Evolutionary conservation across 176 grass and related monocot genomes (phyloP), one percentile per base, ranked within the genome.

Genomic region (Musa beccarii): DNA sequence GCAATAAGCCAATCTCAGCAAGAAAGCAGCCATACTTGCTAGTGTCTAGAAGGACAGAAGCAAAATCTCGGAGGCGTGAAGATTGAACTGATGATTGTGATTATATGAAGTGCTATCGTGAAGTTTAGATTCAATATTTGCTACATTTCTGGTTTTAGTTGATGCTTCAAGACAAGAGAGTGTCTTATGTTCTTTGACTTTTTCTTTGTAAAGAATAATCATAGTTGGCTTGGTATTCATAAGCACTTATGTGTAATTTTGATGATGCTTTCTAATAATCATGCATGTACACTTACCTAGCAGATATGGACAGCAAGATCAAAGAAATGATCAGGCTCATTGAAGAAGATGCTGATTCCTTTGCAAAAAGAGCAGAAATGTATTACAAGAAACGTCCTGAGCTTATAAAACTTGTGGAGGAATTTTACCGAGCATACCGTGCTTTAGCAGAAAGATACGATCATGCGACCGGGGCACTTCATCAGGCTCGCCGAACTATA

Each of bases 251-350:
- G 34, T 4, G 34, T 34, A 34, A 34, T 34, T 3, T 6, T 43
- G 34, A 43, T 43, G 34, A 6, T 43, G 34, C 34, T 43, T 43
- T 43, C 34, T 43, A 43, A 43, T 43, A 43, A 43, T 43, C 34
- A 43, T 43, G 34, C 34, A 43, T 43, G 34, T 43, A 43, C 34
- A 6, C 34, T 43, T 43, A 43, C 34, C 34, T 62, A 61, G 9
- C 87, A 97, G 95, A 92, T 67, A 99, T 86, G 86, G 95, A 94
- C 79, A 85, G 65, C 53, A 99, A 99, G 83, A 90, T 99, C 81
- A 92, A 89, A 84, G 57, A 80, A 53, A 99, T 99, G 95, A 93
- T 99, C 87, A 94, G 90, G 82, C 93, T 99, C 78, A 92, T 99
- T 2, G 95, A 99, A 72, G 88, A 89, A 82, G 95, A 99, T 74